Conservation (phyloP, 2,329 filamentous ascomycete species). For the Pseudocercospora eumusae region DNA sequence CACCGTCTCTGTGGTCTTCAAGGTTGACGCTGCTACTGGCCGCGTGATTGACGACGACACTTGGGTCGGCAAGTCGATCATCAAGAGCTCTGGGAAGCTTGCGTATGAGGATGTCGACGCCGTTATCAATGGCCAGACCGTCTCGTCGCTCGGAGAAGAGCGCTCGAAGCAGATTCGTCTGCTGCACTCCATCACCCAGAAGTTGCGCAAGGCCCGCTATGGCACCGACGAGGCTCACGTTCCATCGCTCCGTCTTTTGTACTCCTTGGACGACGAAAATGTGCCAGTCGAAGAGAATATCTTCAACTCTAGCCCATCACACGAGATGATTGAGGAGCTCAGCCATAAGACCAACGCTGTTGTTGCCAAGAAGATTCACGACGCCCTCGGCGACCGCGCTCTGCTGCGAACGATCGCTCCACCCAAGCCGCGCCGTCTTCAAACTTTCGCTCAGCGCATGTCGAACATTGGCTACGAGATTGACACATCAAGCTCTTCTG, state of each 20-base stretch:
- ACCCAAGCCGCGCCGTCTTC: constrained; percentile 83
- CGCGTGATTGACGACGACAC: constrained; percentile 79
- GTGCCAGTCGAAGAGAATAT: constrained; percentile 95
- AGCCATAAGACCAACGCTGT: constrained; percentile 89
- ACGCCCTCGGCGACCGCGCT: constrained; percentile 85
- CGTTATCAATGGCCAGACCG: constrained; percentile 65
- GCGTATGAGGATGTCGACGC: constrained; percentile 83
- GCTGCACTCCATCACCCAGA: constrained; percentile 77
- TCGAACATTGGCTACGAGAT: constrained; percentile 85
- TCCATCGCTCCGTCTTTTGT: constrained; percentile 81
- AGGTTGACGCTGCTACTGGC: constrained; percentile 78
- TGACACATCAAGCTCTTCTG: constrained; percentile 84
- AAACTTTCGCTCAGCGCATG: constrained; percentile 93
- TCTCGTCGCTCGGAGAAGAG: constrained; percentile 61
- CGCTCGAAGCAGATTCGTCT: constrained; percentile 76
- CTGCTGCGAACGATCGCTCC: constrained; percentile 82
- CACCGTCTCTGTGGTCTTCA: constrained; percentile 90
- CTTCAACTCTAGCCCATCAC: constrained; percentile 84
- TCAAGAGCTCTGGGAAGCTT: constrained; percentile 87
- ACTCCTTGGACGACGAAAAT: constrained; percentile 96
- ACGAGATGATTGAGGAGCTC: constrained; percentile 93
- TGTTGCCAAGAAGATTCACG: constrained; percentile 79
- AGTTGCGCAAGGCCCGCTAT: constrained; percentile 86
- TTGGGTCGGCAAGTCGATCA: constrained; percentile 90
- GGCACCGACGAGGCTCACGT: constrained; percentile 74